These are phyloP conservation scores for Lanmaoa rubissima DNA, from an alignment of 768 basidiomycete species.

Conservation along the genomic window DNA sequence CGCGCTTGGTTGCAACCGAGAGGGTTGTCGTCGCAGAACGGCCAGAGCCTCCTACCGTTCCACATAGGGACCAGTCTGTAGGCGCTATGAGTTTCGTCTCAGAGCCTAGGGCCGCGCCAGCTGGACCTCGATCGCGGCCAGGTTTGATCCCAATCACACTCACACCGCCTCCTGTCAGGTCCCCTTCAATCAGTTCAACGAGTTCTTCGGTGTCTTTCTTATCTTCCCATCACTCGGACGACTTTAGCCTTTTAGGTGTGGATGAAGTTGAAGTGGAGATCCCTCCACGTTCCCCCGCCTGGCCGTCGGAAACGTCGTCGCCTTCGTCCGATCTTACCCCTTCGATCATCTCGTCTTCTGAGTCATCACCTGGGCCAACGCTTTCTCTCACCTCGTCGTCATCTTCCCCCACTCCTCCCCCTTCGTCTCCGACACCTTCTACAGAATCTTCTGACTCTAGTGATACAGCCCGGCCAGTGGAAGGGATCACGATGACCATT, in stretches of 20 bases:
- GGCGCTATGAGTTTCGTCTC: constrained; percentile 44
- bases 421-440: constrained; percentile 38
- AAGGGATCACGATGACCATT: constrained; percentile 38
- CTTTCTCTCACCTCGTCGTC: constrained; percentile 41
- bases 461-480: constrained; percentile 36
- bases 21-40: constrained; percentile 13
- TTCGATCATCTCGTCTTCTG: constrained; percentile 34
- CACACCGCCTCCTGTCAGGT: constrained; percentile 43
- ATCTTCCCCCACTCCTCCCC: constrained; percentile 33
- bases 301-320: constrained; percentile 33
- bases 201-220: constrained; percentile 42
- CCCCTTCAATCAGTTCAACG: constrained; percentile 40
- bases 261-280: constrained; percentile 26
- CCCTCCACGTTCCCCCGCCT: constrained; percentile 36
- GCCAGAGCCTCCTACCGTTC: constrained; percentile 17
- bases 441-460: constrained; percentile 29
- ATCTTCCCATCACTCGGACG: constrained; percentile 74
- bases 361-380: constrained; percentile 35
- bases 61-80: constrained; percentile 41
- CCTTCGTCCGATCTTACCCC: constrained; percentile 28
- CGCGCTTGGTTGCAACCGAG: constrained; percentile 29
- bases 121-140: constrained; percentile 25
- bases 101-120: constrained; percentile 27
- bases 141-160: constrained; percentile 34
- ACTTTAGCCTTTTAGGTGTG: constrained; percentile 46